Base-by-base conservation (phyloP, 2,329 filamentous ascomycete genomes). In the Colletotrichum endophyticum region DNA sequence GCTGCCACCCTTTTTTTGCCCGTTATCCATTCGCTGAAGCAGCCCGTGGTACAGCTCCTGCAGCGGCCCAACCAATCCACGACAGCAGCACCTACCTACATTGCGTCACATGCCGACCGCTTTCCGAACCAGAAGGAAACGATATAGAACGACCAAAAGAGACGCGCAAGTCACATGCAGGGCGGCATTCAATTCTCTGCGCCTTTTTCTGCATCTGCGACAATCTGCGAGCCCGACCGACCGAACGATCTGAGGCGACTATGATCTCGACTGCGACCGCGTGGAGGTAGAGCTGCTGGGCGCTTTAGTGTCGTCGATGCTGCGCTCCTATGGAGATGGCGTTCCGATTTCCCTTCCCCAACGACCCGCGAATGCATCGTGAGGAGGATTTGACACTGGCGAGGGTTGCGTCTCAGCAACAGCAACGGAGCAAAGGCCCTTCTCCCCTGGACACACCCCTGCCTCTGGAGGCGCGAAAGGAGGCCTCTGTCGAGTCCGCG, bases 301-400 rank as follows among this genome's bases (percentile, higher is more conserved):
- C 63, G 63, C 70, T 59, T 44, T 39, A 49, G 70, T 64, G 64
- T 66, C 71, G 64, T 73, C 71, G 39, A 73, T 73, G 71, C 71
- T 49, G 44, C 64, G 39, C 57, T 69, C 56, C 27, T 49, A 73
- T 73, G 73, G 73, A 66, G 67, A 88, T 88, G 86, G 84, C 86
- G 64, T 85, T 86, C 76, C 81, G 84, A 76, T 82, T 86, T 72
- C 78, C 84, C 30, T 82, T 84, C 71, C 82, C 83, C 49, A 77
- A 72, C 56, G 85, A 87, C 72, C 79, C 77, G 44, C 83, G 82
- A 67, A 78, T 80, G 70, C 83, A 84, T 66, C 81, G 82, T 73
- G 85, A 87, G 68, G 86, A 87, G 66, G 84, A 87, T 30, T 66
- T 84, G 74, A 81, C 84, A n/a, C 78, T 84, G 66, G 79, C 82